Percentiles rank a stretch among this genome's conserved stretches.
These are phyloP conservation scores for Neofusicoccum sp. DNA, from an alignment of 2,329 filamentous ascomycete genomes.

Conservation along the genomic window DNA sequence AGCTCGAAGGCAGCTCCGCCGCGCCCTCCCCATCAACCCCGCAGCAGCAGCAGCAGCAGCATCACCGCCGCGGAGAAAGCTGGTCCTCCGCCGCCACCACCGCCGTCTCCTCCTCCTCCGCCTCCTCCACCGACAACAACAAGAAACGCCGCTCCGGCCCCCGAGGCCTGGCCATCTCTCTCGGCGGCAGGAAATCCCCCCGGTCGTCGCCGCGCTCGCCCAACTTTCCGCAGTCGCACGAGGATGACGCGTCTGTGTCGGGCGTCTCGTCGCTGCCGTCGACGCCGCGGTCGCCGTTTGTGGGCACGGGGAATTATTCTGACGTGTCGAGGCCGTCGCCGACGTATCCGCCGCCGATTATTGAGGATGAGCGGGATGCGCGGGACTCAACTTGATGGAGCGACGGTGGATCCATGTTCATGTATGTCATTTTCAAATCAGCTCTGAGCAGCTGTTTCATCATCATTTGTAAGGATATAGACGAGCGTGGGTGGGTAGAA, in stretches of 20 bases:
- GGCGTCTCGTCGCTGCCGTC: not conserved
- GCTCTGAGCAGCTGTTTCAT: too few relatives aligned
- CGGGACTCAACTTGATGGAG: not conserved
- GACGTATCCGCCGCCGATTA: conserved; percentile 3
- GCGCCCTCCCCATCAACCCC: not conserved
- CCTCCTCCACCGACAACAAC: too few relatives aligned
- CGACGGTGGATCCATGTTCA: not conserved
- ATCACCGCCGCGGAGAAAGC: not conserved
- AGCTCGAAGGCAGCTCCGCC: conserved; percentile 8
- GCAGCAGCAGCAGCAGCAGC: not conserved
- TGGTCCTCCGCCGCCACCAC: not conserved
- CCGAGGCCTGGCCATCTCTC: not conserved
- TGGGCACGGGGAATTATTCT: not conserved
- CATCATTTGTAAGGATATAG: too few relatives aligned
- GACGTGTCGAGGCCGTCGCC: conserved; percentile 1
- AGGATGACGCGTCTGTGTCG: not conserved
- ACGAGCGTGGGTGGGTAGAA: too few relatives aligned
- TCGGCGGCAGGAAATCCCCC: not conserved
- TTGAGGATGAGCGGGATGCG: not conserved
- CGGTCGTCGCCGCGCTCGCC: not conserved
- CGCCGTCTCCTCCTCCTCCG: too few relatives aligned
- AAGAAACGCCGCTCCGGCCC: not conserved
- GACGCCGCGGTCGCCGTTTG: not conserved
- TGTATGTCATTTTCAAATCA: too few relatives aligned
- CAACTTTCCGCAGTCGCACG: not conserved